Percentiles rank a stretch among this genome's conserved stretches.
These are phyloP conservation scores for Sordariomycetes sp. DNA, from an alignment of 2,329 filamentous ascomycete species.

Conservation along the genomic window DNA sequence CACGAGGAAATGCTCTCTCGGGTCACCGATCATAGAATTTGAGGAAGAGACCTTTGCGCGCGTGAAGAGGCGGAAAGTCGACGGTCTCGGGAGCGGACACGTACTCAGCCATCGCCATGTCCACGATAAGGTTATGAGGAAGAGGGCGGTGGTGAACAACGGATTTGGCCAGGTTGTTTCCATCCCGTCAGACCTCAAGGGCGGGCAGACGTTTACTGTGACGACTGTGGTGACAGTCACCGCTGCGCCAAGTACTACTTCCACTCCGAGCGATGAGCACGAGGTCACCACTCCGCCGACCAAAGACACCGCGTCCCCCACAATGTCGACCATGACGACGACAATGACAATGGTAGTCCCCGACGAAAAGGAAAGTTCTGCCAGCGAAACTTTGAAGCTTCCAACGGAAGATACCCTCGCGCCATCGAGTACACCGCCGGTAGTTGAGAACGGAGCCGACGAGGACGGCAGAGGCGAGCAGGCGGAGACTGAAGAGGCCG, in stretches of 20 bases:
- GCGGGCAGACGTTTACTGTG: not conserved
- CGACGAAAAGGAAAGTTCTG: not conserved
- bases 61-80: slow-evolving; percentile 12
- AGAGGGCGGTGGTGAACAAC: slow-evolving; percentile 2
- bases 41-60: slow-evolving; percentile 6
- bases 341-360: slow-evolving; percentile 5
- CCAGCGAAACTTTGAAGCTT: not conserved
- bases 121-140: not conserved
- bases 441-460: slow-evolving; percentile 8
- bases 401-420: not conserved
- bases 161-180: slow-evolving; percentile 2
- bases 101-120: not conserved
- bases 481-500: slow-evolving; percentile 5
- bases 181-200: not conserved
- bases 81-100: not conserved
- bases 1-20: slow-evolving; percentile 19
- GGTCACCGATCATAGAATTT: not conserved
- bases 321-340: not conserved
- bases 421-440: slow-evolving; percentile 5
- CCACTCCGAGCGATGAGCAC: not conserved
- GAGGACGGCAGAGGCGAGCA: not conserved
- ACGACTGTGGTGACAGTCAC: slow-evolving; percentile 3
- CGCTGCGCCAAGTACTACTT: not conserved
- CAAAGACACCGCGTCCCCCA: not conserved
- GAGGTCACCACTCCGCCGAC: not conserved